Evolutionary conservation across 768 basidiomycete genomes (phyloP).

Genomic region (Amanita phalloides): DNA sequence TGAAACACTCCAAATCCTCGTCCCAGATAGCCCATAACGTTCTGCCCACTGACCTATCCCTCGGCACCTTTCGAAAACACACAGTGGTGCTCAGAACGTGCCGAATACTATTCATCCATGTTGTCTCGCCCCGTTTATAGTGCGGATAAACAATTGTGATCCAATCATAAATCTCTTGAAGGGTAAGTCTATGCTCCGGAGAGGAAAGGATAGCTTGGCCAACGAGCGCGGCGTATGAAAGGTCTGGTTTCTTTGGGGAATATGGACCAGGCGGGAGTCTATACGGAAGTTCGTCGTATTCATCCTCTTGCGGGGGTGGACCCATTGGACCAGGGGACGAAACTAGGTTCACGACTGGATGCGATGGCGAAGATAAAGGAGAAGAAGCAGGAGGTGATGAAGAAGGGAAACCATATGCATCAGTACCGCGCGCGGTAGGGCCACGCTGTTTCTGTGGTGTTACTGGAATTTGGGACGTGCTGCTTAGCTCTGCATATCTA

Average conservation of each 20-base stretch:
- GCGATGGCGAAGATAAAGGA: slow-evolving; percentile 53
- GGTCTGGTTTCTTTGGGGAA: slow-evolving; percentile 67
- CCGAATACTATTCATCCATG: slow-evolving; percentile 98
- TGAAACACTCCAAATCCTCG: slow-evolving; percentile 74
- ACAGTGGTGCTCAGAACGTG: slow-evolving; percentile 91
- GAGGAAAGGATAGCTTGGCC: slow-evolving; percentile 91
- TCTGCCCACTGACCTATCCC: slow-evolving; percentile 69
- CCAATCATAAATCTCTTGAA: slow-evolving; percentile 95
- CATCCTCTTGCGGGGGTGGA: slow-evolving; percentile 50
- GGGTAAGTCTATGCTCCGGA: slow-evolving; percentile 70
- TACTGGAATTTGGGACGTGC: slow-evolving; percentile 28
- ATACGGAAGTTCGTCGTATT: slow-evolving; percentile 60
- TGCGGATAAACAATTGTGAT: slow-evolving; percentile 91
- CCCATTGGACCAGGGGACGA: slow-evolving; percentile 80
- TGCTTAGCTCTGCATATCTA: slow-evolving; percentile 18
- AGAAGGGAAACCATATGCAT: slow-evolving; percentile 42
- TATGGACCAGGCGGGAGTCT: slow-evolving; percentile 80
- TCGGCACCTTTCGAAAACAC: slow-evolving; percentile 77
- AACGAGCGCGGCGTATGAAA: slow-evolving; percentile 91
- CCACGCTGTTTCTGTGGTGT: slow-evolving; percentile 39
- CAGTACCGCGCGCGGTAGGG: slow-evolving; percentile 19
- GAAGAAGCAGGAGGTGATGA: slow-evolving; percentile 48
- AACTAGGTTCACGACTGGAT: slow-evolving; percentile 57
- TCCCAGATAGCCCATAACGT: slow-evolving; percentile 85
- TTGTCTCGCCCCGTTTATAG: slow-evolving; percentile 86